A percentile compares a stretch with the other conserved stretches of the same genome.
Conservation (phyloP, 805 yeast species). For the Wickerhamiella dianesei region DNA sequence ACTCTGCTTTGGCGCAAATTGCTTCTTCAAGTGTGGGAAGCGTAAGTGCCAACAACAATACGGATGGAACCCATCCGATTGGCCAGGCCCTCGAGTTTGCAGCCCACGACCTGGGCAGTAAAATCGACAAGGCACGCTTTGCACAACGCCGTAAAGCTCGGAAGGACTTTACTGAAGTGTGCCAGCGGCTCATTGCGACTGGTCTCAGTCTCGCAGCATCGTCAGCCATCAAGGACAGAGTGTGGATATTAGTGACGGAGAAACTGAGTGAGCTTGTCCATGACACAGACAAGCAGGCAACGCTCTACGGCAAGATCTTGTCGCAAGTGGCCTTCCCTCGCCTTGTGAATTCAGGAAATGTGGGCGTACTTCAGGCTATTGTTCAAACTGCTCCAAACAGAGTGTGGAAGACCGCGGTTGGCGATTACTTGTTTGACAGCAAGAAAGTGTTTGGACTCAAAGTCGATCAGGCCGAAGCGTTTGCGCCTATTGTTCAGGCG, state of each 20-base stretch:
- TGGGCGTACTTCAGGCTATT: neutral
- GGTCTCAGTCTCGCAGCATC: conserved; percentile 10
- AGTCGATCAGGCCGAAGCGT: conserved; percentile 24
- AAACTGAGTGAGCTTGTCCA: conserved; percentile 31
- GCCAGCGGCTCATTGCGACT: conserved; percentile 25
- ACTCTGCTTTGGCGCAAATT: conserved; percentile 48
- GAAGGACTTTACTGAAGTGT: conserved; percentile 43
- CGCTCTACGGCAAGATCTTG: conserved; percentile 39
- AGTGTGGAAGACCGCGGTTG: conserved; percentile 50
- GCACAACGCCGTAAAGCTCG: conserved; percentile 47
- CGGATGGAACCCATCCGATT: neutral
- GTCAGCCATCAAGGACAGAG: conserved; percentile 9
- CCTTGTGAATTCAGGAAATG: conserved; percentile 14
- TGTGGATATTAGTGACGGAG: conserved; percentile 28
- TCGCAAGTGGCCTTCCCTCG: conserved; percentile 24
- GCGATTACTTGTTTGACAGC: conserved; percentile 51
- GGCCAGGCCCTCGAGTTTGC: neutral
- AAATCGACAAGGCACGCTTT: conserved; percentile 43
- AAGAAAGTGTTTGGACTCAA: conserved; percentile 35
- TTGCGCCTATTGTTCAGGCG: conserved; percentile 42
- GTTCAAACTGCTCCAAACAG: conserved; percentile 27
- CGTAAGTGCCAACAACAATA: neutral
- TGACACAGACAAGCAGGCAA: conserved; percentile 49
- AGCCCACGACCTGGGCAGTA: conserved; percentile 31
- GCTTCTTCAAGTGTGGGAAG: conserved; percentile 29